Evolutionary conservation across 192 early-diverging fungal genomes (phyloP).

Genomic region (Coemansia sp.): DNA sequence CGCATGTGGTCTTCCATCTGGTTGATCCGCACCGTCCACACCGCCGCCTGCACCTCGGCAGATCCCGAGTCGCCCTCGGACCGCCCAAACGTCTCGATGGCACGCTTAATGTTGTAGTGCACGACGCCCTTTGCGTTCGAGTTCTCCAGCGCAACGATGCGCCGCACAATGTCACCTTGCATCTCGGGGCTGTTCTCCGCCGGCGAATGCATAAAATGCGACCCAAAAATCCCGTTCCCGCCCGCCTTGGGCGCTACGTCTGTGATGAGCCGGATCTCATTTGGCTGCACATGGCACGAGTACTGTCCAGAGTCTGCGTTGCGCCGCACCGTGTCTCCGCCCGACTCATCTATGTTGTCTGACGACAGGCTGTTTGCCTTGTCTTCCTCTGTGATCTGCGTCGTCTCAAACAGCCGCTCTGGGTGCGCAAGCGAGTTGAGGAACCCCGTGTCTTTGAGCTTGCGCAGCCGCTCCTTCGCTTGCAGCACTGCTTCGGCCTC

Average conservation of each 20-base stretch:
- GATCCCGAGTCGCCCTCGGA: conserved; percentile 83
- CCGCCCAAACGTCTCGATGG: conserved; percentile 77
- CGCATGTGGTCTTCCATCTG: conserved; percentile 80
- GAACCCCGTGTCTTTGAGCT: conserved; percentile 50
- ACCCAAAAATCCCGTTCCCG: conserved; percentile 9
- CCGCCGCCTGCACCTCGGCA: conserved; percentile 91
- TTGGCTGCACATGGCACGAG: conserved; percentile 23
- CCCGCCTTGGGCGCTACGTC: conserved; percentile 45
- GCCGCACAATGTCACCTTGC: conserved; percentile 65
- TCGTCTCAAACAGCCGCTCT: conserved; percentile 33
- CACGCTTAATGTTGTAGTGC: conserved; percentile 72
- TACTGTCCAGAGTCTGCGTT: conserved; percentile 37
- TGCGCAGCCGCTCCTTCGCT: conserved; percentile 41
- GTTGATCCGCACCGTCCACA: conserved; percentile 87
- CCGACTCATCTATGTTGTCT: background rate
- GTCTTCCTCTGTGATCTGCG: conserved; percentile 51
- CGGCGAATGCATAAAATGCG: conserved; percentile 14
- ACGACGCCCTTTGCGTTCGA: conserved; percentile 71
- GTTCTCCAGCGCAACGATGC: conserved; percentile 80
- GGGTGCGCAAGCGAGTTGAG: conserved; percentile 52
- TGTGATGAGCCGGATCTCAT: conserved; percentile 31
- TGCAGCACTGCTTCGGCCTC: conserved; percentile 35
- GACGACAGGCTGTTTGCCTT: conserved; percentile 21
- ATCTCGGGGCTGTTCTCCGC: conserved; percentile 13
- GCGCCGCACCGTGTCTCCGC: conserved; percentile 22